phyloP scores from a whole-genome alignment of 805 yeast species.

The Metschnikowia bowlesiae region DNA sequence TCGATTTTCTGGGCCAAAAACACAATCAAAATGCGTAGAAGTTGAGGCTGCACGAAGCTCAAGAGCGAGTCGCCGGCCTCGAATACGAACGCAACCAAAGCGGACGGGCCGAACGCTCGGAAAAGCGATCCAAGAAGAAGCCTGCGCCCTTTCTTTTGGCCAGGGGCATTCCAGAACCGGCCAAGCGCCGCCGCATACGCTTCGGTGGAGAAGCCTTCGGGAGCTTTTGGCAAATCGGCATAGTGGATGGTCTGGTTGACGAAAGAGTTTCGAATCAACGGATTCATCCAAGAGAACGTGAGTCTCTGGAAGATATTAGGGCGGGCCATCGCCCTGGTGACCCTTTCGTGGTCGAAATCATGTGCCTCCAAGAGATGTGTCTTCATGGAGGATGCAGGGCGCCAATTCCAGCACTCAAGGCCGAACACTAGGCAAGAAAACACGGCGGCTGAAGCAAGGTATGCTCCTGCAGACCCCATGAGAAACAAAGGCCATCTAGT shows the following conservation, averaged over 20 bases:
- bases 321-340: slow-evolving; percentile 13
- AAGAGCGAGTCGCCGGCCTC: slow-evolving; percentile 22
- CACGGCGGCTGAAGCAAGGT: slow-evolving; percentile 13
- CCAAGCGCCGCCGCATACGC: slow-evolving; percentile 15
- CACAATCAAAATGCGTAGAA: slow-evolving; percentile 60
- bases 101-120: slow-evolving; percentile 25
- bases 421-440: slow-evolving; percentile 30
- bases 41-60: slow-evolving; percentile 79
- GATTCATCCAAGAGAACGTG: slow-evolving; percentile 48
- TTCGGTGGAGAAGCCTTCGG: slow-evolving; percentile 22
- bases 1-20: slow-evolving; percentile 45
- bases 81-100: slow-evolving; percentile 19
- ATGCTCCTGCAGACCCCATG: slow-evolving; percentile 1
- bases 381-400: slow-evolving; percentile 23
- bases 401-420: slow-evolving; percentile 36
- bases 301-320: slow-evolving; percentile 34
- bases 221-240: slow-evolving; percentile 28
- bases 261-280: slow-evolving; percentile 37
- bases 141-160: slow-evolving; percentile 4
- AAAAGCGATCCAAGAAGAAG: slow-evolving; percentile 18
- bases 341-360: slow-evolving; percentile 16
- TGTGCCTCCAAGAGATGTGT: background rate
- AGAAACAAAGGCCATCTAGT: slow-evolving; percentile 22
- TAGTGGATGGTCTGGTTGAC: slow-evolving; percentile 29
- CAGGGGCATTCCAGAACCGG: slow-evolving; percentile 15